Evolutionary conservation across 164 flowering plant genomes (phyloP).

Genomic region (Vitis rotundifolia): DNA sequence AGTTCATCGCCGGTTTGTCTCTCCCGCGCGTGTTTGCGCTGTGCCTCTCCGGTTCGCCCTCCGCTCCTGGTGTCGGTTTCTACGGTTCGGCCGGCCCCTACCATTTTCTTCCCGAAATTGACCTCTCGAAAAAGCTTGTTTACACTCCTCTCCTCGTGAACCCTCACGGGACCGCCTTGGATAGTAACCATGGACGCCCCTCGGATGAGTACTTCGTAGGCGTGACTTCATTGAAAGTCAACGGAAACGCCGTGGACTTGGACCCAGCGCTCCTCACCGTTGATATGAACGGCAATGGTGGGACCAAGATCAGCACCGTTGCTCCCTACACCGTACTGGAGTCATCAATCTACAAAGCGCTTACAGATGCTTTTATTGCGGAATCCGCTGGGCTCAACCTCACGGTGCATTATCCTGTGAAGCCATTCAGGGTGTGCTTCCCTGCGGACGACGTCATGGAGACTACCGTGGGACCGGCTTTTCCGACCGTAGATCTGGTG

Average conservation of each 20-base stretch:
- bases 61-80: constrained; percentile 37
- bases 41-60: constrained; percentile 36
- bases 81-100: constrained; percentile 38
- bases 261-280: constrained; percentile 15
- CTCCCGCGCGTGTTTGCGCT: constrained; percentile 26
- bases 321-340: constrained; percentile 30
- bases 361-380: constrained; percentile 16
- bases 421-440: constrained; percentile 31
- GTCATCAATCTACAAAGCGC: constrained; percentile 25
- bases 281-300: constrained; percentile 29
- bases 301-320: constrained; percentile 37
- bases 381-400: constrained; percentile 25
- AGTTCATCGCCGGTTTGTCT: constrained; percentile 19
- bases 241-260: constrained; percentile 17
- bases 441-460: not conserved
- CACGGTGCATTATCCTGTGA: constrained; percentile 3
- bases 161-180: constrained; percentile 14
- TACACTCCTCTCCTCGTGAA: constrained; percentile 36
- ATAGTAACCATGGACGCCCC: constrained; percentile 6
- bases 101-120: constrained; percentile 20
- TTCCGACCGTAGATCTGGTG: constrained; percentile 46
- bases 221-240: constrained; percentile 19
- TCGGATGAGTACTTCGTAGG: constrained; percentile 34
- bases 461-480: constrained; percentile 34
- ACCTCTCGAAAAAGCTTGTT: constrained; percentile 30